phyloP scores from a whole-genome alignment of 2,329 filamentous ascomycete species.

The Aspergillus eucalypticola region DNA sequence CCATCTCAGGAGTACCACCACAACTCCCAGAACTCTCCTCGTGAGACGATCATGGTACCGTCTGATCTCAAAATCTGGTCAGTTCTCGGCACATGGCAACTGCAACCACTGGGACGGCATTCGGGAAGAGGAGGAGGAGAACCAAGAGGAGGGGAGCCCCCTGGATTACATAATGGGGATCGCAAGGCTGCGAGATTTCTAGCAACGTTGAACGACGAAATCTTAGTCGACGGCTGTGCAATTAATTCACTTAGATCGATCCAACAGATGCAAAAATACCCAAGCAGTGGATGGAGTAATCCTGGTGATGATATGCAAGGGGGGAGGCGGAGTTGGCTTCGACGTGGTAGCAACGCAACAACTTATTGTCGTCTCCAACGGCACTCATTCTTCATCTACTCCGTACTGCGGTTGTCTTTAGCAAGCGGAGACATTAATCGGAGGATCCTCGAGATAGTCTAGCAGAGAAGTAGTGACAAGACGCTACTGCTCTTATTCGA shows the following conservation, averaged over 20 bases:
- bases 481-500: background rate
- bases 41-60: conserved; percentile 4
- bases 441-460: background rate
- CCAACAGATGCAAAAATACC: conserved; percentile 3
- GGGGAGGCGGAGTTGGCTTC: background rate
- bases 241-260: background rate
- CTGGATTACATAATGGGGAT: background rate
- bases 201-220: no score
- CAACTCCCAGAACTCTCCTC: background rate
- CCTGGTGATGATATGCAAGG: background rate
- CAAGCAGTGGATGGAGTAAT: background rate
- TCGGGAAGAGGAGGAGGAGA: background rate
- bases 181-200: background rate
- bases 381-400: background rate
- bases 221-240: background rate
- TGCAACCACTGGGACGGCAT: background rate
- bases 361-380: background rate
- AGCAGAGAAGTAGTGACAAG: background rate
- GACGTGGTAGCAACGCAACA: background rate
- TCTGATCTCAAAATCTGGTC: background rate
- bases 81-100: background rate
- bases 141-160: conserved; percentile 1
- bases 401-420: background rate
- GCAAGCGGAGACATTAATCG: background rate
- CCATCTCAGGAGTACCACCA: background rate